These are phyloP conservation scores for Leucaena leucocephala DNA, from an alignment of 306 rosid species.

Conservation along the genomic window DNA sequence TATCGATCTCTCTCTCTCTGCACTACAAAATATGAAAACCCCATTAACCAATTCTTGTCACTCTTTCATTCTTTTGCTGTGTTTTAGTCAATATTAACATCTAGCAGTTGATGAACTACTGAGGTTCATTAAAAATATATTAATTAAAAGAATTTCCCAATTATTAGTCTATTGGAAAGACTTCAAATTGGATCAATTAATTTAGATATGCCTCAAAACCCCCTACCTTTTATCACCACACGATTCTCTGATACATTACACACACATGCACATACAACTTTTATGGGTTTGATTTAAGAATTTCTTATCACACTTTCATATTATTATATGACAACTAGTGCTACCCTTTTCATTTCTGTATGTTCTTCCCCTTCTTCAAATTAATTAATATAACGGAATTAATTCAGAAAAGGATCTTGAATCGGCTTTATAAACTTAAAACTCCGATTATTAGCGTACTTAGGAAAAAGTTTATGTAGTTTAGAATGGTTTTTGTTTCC, in stretches of 20 bases:
- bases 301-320: slow-evolving; percentile 29
- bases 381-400: background rate
- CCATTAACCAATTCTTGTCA: slow-evolving; percentile 21
- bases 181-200: background rate
- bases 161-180: background rate
- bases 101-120: background rate
- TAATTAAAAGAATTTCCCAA: background rate
- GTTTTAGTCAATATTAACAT: background rate
- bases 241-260: background rate
- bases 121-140: background rate
- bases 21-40: background rate
- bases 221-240: background rate
- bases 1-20: slow-evolving; percentile 35
- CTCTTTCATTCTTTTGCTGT: background rate
- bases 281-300: slow-evolving; percentile 27
- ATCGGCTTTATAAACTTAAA: slow-evolving; percentile 11
- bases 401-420: slow-evolving; percentile 15
- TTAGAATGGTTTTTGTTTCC: background rate
- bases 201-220: background rate
- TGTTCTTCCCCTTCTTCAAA: slow-evolving; percentile 3
- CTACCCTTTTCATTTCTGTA: slow-evolving; percentile 36
- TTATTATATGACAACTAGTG: slow-evolving; percentile 17
- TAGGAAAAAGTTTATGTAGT: background rate
- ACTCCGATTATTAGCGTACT: slow-evolving; percentile 22
- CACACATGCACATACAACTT: slow-evolving; percentile 21